phyloP scores from a whole-genome alignment of 2,329 filamentous ascomycete species.

The Exophiala oligosperma region DNA sequence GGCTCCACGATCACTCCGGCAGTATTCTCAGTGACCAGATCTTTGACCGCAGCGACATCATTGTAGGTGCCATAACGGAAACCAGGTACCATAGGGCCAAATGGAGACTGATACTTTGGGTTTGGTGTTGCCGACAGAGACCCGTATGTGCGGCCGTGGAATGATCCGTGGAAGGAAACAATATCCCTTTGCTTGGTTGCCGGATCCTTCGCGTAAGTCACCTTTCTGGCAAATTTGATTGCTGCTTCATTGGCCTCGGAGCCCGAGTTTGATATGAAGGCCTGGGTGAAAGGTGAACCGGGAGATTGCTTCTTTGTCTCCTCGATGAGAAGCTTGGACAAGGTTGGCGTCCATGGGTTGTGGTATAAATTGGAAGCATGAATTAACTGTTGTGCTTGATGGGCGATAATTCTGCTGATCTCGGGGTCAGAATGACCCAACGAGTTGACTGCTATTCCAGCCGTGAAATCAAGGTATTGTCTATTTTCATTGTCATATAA shows the following conservation, averaged over 20 bases:
- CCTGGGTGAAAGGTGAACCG: constrained; percentile 51
- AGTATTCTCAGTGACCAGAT: constrained; percentile 77
- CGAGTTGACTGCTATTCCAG: constrained; percentile 92
- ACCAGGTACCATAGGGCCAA: constrained; percentile 91
- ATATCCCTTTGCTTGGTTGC: constrained; percentile 75
- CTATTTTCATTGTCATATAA: constrained; percentile 88
- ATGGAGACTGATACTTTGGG: constrained; percentile 95
- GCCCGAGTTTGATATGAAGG: constrained; percentile 95
- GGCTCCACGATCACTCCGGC: constrained; percentile 96
- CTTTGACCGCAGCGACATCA: constrained; percentile 69
- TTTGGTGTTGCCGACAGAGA: constrained; percentile 94
- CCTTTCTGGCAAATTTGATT: constrained; percentile 94
- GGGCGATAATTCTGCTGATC: constrained; percentile 70
- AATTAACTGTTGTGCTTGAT: constrained; percentile 78
- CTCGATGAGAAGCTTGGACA: constrained; percentile 82
- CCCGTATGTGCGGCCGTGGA: constrained; percentile 97
- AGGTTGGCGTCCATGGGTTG: constrained; percentile 89
- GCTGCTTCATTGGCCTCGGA: constrained; percentile 97
- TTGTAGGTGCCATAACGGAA: constrained; percentile 88
- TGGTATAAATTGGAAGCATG: constrained; percentile 97
- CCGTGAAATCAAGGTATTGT: constrained; percentile 90
- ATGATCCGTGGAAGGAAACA: constrained; percentile 87
- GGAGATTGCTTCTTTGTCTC: constrained; percentile 71
- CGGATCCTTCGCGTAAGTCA: constrained; percentile 73
- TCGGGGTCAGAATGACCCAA: constrained; percentile 87